These are phyloP conservation scores for Saccharomycopsis sp. DNA, from an alignment of 805 yeast genomes.

Conservation along the genomic window DNA sequence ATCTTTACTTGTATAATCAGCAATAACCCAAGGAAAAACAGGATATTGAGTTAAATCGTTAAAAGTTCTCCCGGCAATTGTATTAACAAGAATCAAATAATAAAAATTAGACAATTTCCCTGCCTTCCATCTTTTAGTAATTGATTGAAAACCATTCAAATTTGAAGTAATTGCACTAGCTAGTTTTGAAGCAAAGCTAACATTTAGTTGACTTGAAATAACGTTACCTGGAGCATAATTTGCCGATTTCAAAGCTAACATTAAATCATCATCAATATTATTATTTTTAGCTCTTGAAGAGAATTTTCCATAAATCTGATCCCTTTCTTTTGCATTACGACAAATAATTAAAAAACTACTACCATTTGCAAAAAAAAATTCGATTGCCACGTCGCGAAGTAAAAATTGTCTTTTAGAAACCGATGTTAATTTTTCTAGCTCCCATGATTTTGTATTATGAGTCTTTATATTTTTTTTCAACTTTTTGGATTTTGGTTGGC, in stretches of 20 bases:
- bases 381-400: conserved; percentile 72
- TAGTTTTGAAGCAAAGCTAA: conserved; percentile 32
- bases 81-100: conserved; percentile 69
- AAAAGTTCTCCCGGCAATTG: conserved; percentile 80
- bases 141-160: conserved; percentile 29
- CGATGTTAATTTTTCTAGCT: conserved; percentile 44
- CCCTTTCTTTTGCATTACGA: conserved; percentile 40
- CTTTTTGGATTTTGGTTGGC: conserved; percentile 27
- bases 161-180: conserved; percentile 36
- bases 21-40: conserved; percentile 83
- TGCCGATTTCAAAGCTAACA: conserved; percentile 39
- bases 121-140: conserved; percentile 61
- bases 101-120: conserved; percentile 80
- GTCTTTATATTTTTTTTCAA: conserved; percentile 21
- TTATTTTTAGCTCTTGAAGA: conserved; percentile 38
- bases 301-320: conserved; percentile 41
- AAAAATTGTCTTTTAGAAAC: conserved; percentile 68
- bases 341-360: conserved; percentile 62
- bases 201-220: conserved; percentile 22
- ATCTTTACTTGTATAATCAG: conserved; percentile 65
- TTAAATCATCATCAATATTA: conserved; percentile 44
- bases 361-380: conserved; percentile 65
- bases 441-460: conserved; percentile 52
- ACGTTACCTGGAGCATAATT: conserved; percentile 14
- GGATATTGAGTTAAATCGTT: conserved; percentile 89